These are phyloP conservation scores for Ceratocystis ficicola DNA, from an alignment of 2,329 filamentous ascomycete genomes.

Conservation along the genomic window DNA sequence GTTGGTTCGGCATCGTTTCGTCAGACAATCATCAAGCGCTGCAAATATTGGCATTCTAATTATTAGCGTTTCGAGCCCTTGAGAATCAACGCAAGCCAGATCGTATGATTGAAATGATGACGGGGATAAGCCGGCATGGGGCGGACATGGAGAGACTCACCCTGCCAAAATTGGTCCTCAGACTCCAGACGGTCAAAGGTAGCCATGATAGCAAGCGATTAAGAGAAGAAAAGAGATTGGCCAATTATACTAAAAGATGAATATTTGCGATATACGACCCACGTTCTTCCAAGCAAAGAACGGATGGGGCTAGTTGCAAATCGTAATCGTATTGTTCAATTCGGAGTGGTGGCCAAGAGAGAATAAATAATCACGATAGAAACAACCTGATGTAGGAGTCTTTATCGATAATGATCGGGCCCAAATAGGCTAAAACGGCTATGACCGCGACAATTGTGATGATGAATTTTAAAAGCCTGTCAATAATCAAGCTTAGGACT, in stretches of 20 bases:
- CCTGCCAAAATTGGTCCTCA: slow-evolving; percentile 81
- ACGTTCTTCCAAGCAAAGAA: background rate
- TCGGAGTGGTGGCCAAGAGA: background rate
- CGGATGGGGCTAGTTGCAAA: background rate
- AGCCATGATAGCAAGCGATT: slow-evolving; percentile 12
- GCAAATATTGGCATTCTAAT: background rate
- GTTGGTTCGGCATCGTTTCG: slow-evolving; percentile 38
- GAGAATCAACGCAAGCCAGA: background rate
- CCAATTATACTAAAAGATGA: background rate
- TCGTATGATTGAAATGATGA: background rate
- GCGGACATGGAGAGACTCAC: slow-evolving; percentile 37
- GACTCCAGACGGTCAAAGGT: slow-evolving; percentile 26
- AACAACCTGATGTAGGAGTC: background rate
- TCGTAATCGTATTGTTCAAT: background rate
- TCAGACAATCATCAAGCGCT: slow-evolving; percentile 41
- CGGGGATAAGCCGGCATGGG: too few relatives aligned
- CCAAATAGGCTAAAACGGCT: background rate
- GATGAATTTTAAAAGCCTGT: background rate
- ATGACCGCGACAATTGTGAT: background rate
- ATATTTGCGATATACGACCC: background rate
- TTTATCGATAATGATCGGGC: background rate
- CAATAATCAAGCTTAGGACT: background rate
- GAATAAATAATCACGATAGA: background rate
- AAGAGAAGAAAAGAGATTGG: background rate
- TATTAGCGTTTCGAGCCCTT: background rate